Base-by-base conservation (phyloP, 2,329 filamentous ascomycete species). In the Pyricularia sp. region DNA sequence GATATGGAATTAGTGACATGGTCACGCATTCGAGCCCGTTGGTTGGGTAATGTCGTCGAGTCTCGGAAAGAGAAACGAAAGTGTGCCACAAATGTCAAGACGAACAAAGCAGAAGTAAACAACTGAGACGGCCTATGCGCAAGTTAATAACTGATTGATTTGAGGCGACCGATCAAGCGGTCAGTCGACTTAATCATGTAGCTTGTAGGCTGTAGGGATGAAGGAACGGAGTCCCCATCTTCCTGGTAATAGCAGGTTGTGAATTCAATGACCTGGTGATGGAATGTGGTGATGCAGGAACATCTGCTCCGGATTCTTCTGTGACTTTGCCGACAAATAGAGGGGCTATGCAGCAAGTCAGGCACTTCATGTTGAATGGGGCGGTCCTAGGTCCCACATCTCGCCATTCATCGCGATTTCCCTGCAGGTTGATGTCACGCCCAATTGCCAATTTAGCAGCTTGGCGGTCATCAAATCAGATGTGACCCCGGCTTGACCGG, bases 1-100 rank as follows among this genome's bases (percentile, higher is more conserved):
- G 85, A 76, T 93, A 94, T 4, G 92, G 92, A 72, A 95, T 89
- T 74, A 95, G 82, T 73, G 91, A 93, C 85, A 88, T 74, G 68
- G 33, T 58, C n/a, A 30, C 42, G 65, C 65, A 59, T 58, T 30
- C 23, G 26, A n/a, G 42, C 25, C 14, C 6, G 28, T 11, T 28
- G 65, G 50, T n/a, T 55, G 36, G 65, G 65, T 25, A 36, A 31
- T 3, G 25, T 28, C 14, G 14, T 28, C 14, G 14, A 42, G 2
- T 42, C 26, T 58, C 26, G 20, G 30, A 58, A 20, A 14, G 4
- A 26, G 65, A 36, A 36, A 12, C 33, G 25, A n/a, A 20, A 4
- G 25, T 2, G 42, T 23, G 65, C 26, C 26, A n/a, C 55, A 67
- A 28, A 64, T 66, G 64, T 28, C 64, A 10, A 25, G 36, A 25